phyloP scores from a whole-genome alignment of 2,329 filamentous ascomycete genomes.

The Colletotrichum melonis region DNA sequence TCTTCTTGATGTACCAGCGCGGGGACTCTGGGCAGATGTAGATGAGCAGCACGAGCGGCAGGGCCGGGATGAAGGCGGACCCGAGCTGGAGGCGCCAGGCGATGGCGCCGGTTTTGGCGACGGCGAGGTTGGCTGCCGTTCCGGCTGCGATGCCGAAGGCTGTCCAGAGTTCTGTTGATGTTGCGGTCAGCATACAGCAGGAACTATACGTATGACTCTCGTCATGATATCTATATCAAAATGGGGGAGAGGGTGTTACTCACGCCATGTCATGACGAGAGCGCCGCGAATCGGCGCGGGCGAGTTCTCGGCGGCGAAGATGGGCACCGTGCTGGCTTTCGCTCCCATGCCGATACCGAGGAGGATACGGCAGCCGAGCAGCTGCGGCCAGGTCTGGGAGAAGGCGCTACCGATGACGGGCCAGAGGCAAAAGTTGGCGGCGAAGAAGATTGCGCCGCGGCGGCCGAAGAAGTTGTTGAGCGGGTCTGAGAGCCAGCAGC shows the following conservation, averaged over 20 bases:
- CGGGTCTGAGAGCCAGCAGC: slow-evolving; percentile 80
- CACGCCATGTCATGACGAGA: slow-evolving; percentile 46
- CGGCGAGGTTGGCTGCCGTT: slow-evolving; percentile 66
- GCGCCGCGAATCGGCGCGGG: slow-evolving; percentile 78
- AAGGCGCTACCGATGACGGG: slow-evolving; percentile 78
- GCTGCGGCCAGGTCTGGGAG: slow-evolving; percentile 76
- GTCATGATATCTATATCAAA: background rate
- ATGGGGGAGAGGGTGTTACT: background rate
- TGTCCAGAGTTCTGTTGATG: slow-evolving; percentile 75
- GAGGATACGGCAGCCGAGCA: slow-evolving; percentile 77
- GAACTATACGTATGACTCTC: no score
- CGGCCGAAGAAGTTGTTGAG: slow-evolving; percentile 73
- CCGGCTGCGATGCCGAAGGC: slow-evolving; percentile 65
- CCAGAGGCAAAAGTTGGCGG: slow-evolving; percentile 78
- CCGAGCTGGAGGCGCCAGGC: slow-evolving; percentile 70
- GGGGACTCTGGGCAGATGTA: slow-evolving; percentile 75
- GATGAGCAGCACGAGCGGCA: slow-evolving; percentile 64
- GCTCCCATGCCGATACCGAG: slow-evolving; percentile 83
- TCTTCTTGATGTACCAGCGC: slow-evolving; percentile 74
- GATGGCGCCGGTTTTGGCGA: slow-evolving; percentile 60
- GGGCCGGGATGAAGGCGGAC: slow-evolving; percentile 69
- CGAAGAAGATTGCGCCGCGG: slow-evolving; percentile 75
- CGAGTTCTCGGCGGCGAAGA: slow-evolving; percentile 81
- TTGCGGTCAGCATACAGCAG: slow-evolving; percentile 53
- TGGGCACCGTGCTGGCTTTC: slow-evolving; percentile 77